Evolutionary conservation across 1,284 basidiomycete species (phyloP).

Genomic region (Pterula multifida): DNA sequence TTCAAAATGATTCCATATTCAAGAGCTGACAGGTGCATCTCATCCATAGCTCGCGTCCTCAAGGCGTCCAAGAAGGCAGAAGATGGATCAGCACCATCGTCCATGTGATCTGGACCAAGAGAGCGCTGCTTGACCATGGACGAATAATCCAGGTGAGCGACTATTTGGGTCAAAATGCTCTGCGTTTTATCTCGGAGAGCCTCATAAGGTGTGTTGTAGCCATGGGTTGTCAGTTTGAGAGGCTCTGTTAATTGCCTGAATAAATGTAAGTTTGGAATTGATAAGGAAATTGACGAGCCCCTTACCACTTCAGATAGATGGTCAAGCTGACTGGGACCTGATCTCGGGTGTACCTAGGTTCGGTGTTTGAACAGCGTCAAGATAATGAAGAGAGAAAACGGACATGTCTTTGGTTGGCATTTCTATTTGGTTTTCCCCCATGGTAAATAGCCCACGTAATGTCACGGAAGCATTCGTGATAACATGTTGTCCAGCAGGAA

Average conservation of each 20-base stretch:
- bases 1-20: conserved; percentile 73
- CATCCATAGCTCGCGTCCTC: conserved; percentile 72
- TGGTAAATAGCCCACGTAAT: conserved; percentile 62
- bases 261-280: conserved; percentile 9
- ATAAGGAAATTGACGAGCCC: conserved; percentile 5
- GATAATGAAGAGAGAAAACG: conserved; percentile 14
- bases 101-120: conserved; percentile 59
- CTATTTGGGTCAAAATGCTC: conserved; percentile 73
- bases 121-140: conserved; percentile 59
- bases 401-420: conserved; percentile 79
- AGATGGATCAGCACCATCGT: conserved; percentile 54
- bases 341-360: conserved; percentile 67
- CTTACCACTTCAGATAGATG: conserved; percentile 67
- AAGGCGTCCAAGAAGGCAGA: conserved; percentile 71
- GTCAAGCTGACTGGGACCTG: conserved; percentile 75
- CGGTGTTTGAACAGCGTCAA: no score
- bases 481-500: conserved; percentile 69
- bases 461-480: conserved; percentile 74
- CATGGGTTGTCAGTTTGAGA: conserved; percentile 67
- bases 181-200: conserved; percentile 73
- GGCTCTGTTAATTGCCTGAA: conserved; percentile 56
- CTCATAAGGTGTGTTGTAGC: conserved; percentile 72
- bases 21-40: conserved; percentile 63
- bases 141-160: conserved; percentile 49
- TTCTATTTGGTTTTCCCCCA: conserved; percentile 71